Evolutionary conservation across 1,284 basidiomycete species (phyloP), one percentile per base, ranked within the genome.

Genomic region (Austroboletus niveus): DNA sequence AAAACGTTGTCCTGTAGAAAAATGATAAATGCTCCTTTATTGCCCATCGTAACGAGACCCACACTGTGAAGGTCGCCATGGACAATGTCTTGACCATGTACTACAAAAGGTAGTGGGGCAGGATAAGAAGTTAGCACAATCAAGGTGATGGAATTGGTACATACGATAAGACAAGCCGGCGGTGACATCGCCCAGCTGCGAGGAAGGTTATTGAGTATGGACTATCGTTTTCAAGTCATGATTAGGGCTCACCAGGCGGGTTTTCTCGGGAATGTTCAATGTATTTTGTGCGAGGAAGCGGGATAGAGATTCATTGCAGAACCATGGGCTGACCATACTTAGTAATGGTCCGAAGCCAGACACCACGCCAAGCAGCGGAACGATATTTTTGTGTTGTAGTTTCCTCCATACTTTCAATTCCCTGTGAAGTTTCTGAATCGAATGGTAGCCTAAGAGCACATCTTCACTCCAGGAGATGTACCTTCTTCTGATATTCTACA

Each of bases 1-100:
- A 66, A 40, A 47, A 66, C 53, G 43, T 69, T 69, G 17, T 34
- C 66, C 68, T 69, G 20, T 17, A 12, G 12, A 47, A 27, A 42
- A 44, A 44, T 1, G n/a, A 29, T 59, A 15, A 48, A 40, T 42
- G n/a, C 4, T 36, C 20, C 4, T 48, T 31, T n/a, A 20, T n/a
- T n/a, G n/a, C n/a, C n/a, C n/a, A n/a, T n/a, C n/a, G 24, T 2
- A 5, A 29, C n/a, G 11, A 12, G 22, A 31, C 62, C 5, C 47
- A 66, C 64, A 8, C 62, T 64, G 36, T 69, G 64, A 4, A 66
- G 57, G 36, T 66, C 64, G 11, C 65, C 66, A 31, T 66, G 64
- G 1, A 63, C 22, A 42, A 66, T 41, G 2, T 3, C 40, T n/a
- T 53, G n/a, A n/a, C 35, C 36, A 22, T 66, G 68, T 7, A 70